Percentiles rank a stretch among this genome's conserved stretches.
These are phyloP conservation scores for Pestalotiopsis sp. DNA, from an alignment of 2,329 filamentous ascomycete species.

Conservation along the genomic window DNA sequence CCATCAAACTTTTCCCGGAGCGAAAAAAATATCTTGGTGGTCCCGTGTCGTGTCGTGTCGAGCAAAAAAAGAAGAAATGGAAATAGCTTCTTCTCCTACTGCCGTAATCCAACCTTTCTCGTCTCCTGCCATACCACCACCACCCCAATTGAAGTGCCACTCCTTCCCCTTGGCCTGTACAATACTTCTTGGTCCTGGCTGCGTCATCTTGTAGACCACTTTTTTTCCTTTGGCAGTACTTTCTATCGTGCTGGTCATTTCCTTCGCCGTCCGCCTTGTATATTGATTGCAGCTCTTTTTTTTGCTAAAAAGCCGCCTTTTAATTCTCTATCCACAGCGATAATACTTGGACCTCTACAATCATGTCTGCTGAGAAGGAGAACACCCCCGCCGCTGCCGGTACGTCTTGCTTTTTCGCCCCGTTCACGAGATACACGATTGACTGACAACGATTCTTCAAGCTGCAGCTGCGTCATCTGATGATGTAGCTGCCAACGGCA, in stretches of 20 bases:
- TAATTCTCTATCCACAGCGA: neutral
- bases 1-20: slow-evolving; percentile 10
- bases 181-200: slow-evolving; percentile 27
- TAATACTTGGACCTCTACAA: slow-evolving; percentile 8
- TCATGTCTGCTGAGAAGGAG: slow-evolving; percentile 34
- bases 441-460: neutral
- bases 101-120: slow-evolving; percentile 15
- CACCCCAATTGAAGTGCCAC: slow-evolving; percentile 25
- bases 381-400: slow-evolving; percentile 19
- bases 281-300: slow-evolving; percentile 8
- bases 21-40: slow-evolving; percentile 6
- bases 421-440: neutral
- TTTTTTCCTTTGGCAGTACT: slow-evolving; percentile 11
- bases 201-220: slow-evolving; percentile 23
- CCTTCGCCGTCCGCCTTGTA: slow-evolving; percentile 11
- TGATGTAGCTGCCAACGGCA: slow-evolving; percentile 23
- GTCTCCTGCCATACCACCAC: neutral
- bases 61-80: slow-evolving; percentile 2
- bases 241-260: slow-evolving; percentile 12
- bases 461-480: slow-evolving; percentile 21
- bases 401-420: slow-evolving; percentile 19
- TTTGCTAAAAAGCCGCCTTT: neutral
- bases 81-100: slow-evolving; percentile 5
- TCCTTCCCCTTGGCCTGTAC: slow-evolving; percentile 30
- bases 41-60: slow-evolving; percentile 5